A percentile compares a stretch with the other conserved stretches of the same genome.
These are phyloP conservation scores for Petunia secreta DNA, from an alignment of 257 asterid genomes.

Conservation along the genomic window DNA sequence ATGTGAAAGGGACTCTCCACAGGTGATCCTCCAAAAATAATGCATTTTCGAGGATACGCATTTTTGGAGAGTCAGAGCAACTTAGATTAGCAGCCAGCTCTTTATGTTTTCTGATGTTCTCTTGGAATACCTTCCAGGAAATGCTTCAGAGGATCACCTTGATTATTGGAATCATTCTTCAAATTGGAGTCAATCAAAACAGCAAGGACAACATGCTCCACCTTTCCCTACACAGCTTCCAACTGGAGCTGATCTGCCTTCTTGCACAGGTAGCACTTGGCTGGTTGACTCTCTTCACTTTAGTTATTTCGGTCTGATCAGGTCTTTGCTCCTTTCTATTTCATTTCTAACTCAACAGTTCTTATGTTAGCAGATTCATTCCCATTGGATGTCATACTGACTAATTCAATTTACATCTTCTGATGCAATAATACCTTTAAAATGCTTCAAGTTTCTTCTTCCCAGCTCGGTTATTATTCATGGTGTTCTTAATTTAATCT, in stretches of 20 bases:
- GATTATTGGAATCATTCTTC: slow-evolving; percentile 60
- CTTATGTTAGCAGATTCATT: slow-evolving; percentile 17
- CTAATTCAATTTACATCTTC: background rate
- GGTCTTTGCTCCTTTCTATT: background rate
- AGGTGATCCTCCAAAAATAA: background rate
- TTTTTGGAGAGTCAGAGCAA: background rate
- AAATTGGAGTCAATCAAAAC: slow-evolving; percentile 59
- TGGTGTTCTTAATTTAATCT: background rate
- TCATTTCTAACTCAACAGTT: background rate
- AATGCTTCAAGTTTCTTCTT: slow-evolving; percentile 3
- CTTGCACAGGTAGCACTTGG: slow-evolving; percentile 74
- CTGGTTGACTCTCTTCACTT: background rate
- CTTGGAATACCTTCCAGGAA: slow-evolving; percentile 50
- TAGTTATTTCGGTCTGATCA: slow-evolving; percentile 10
- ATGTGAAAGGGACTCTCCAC: background rate
- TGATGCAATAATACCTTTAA: background rate
- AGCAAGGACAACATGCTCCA: slow-evolving; percentile 53
- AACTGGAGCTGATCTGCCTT: slow-evolving; percentile 88
- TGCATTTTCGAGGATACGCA: slow-evolving; percentile 4
- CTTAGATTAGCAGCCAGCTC: slow-evolving; percentile 2
- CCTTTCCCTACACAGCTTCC: slow-evolving; percentile 91
- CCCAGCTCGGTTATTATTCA: background rate
- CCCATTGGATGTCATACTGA: background rate
- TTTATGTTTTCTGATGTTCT: slow-evolving; percentile 28
- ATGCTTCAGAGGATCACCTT: slow-evolving; percentile 52